Evolutionary conservation across 306 rosid species (phyloP), one percentile per base, ranked within the genome.

Genomic region (Hylodesmum podocarpum): DNA sequence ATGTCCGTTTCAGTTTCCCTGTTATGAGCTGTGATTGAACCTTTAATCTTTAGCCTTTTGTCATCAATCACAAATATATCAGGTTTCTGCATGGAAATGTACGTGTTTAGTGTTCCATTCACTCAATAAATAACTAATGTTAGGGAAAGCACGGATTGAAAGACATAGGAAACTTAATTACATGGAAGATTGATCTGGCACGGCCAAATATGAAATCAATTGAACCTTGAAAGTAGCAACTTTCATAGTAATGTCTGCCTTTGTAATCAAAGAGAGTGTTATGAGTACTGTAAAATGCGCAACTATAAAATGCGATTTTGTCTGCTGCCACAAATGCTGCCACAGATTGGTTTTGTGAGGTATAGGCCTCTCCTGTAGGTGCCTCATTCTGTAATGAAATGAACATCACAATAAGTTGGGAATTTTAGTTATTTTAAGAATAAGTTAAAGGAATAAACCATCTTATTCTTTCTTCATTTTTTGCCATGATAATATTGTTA

Each of bases 181-280:
- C 97, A 4, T 85, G 86, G 70, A 83, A 95, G 51, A 84, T 4
- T 4, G 94, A 83, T 88, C 73, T 81, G 47, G 86, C 91, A 14
- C 94, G 96, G 37, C 97, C 97, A 81, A 95, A 95, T 77, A 95
- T 95, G 87, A 95, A 95, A 74, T 95, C 99, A 15, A 95, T 88
- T 3, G 97, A 95, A 57, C 97, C 92, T 88, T 86, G 92, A 73
- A 95, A 86, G 87, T 90, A 92, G 71, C 93, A 89, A 0, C 61
- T 64, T 8, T 89, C 91, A 15, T 88, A 95, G 76, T 95, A 95
- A 84, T 92, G 99, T 47, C 97, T 85, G 36, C 99, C 97, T 81
- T 86, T 95, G 77, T 87, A 83, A 81, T 95, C 99, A 16, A 90
- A 95, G 43, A 92, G 90, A 31, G 99, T 95, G 79, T 95, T 92